Conservation (phyloP, 192 early-diverging fungal genomes). For the Chytriomyces confervae region DNA sequence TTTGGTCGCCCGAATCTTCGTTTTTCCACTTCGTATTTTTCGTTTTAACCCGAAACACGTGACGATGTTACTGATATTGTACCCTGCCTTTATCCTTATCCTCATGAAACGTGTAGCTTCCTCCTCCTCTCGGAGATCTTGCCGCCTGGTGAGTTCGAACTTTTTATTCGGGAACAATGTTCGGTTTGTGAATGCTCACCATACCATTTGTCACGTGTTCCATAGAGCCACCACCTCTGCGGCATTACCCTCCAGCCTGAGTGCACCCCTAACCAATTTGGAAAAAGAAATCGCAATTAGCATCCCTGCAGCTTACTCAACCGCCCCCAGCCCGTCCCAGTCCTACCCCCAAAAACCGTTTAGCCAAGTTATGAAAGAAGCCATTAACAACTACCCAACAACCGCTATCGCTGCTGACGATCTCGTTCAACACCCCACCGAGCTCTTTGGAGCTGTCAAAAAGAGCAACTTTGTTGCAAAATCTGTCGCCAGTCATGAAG, state of each 20-base stretch:
- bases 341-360: background rate
- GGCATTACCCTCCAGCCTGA: slow-evolving; percentile 19
- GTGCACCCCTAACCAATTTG: background rate
- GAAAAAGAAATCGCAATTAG: background rate
- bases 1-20: background rate
- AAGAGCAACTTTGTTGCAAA: too few relatives aligned
- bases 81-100: slow-evolving; percentile 7
- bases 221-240: slow-evolving; percentile 38
- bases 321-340: slow-evolving; percentile 6
- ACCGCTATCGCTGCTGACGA: background rate
- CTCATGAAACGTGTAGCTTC: background rate
- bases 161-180: background rate
- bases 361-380: slow-evolving; percentile 31
- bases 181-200: background rate
- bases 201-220: background rate
- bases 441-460: background rate
- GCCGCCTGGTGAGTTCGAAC: slow-evolving; percentile 26
- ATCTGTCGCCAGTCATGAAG: too few relatives aligned
- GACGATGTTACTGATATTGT: background rate
- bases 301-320: background rate
- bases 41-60: background rate
- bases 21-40: background rate
- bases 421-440: background rate
- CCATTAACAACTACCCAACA: slow-evolving; percentile 2
- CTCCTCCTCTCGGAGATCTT: slow-evolving; percentile 26